phyloP scores from a whole-genome alignment of 2,329 filamentous ascomycete genomes.

The Pyricularia grisea region DNA sequence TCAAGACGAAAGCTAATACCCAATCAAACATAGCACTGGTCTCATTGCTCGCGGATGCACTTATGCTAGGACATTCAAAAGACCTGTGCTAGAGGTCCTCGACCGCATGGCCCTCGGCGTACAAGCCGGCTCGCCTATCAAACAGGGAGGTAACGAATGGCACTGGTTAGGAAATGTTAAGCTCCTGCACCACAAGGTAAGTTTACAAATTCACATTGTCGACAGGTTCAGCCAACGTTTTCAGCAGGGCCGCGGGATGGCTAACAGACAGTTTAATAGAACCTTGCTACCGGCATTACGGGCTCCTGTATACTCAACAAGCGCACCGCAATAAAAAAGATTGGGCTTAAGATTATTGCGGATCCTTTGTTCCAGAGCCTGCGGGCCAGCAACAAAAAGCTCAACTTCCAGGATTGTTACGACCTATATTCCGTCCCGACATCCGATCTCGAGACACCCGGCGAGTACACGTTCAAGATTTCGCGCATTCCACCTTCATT shows the following conservation, averaged over 20 bases:
- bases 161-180: neutral
- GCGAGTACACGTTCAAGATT: neutral
- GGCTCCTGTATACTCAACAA: slow-evolving; percentile 45
- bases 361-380: neutral
- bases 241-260: neutral
- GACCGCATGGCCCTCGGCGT: neutral
- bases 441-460: neutral
- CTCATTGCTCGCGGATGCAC: neutral
- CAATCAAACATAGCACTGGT: neutral
- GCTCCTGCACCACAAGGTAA: neutral
- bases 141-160: neutral
- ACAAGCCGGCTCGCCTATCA: neutral
- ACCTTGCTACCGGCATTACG: neutral
- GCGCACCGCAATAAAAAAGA: slow-evolving; percentile 57
- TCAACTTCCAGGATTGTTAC: neutral
- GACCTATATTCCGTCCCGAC: neutral
- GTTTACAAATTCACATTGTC: too few relatives aligned
- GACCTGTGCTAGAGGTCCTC: neutral
- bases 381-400: neutral
- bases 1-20: neutral
- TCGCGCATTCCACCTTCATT: neutral
- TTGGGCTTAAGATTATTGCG: slow-evolving; percentile 70
- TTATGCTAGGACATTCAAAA: neutral
- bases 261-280: neutral
- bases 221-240: too few relatives aligned